Evolutionary conservation across 1,284 basidiomycete species (phyloP).

Genomic region (Macrocystidia cucumis): DNA sequence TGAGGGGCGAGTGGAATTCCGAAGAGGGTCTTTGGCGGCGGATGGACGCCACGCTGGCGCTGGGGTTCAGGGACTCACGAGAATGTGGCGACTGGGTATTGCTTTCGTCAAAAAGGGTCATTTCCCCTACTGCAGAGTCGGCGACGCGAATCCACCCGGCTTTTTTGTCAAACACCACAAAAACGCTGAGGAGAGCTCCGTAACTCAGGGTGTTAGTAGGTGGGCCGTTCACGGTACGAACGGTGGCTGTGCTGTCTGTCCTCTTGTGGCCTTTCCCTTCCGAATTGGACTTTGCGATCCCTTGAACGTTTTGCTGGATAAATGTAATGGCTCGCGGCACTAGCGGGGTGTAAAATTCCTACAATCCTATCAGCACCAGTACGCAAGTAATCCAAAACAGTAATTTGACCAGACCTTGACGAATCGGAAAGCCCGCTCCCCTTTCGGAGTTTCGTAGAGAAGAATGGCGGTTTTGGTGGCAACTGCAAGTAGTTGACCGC

Average conservation of each 20-base stretch:
- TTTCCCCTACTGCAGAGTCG: constrained; percentile 71
- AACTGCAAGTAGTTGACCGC: constrained; percentile 66
- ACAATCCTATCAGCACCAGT: constrained; percentile 7
- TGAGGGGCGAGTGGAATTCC: constrained; percentile 35
- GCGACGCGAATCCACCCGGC: constrained; percentile 70
- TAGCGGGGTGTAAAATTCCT: constrained; percentile 78
- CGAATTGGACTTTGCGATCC: constrained; percentile 36
- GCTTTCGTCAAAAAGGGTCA: constrained; percentile 55
- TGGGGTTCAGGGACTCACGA: constrained; percentile 12
- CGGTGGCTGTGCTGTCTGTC: constrained; percentile 24
- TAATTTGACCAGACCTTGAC: constrained; percentile 46
- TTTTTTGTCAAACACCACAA: constrained; percentile 78
- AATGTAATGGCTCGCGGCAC: constrained; percentile 57
- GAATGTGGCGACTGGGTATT: constrained; percentile 18
- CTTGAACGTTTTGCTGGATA: constrained; percentile 58
- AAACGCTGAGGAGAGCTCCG: constrained; percentile 64
- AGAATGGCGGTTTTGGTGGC: constrained; percentile 65
- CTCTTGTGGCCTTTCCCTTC: constrained; percentile 30
- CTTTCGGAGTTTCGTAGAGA: constrained; percentile 71
- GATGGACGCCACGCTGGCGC: constrained; percentile 18
- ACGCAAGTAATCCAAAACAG: constrained; percentile 3
- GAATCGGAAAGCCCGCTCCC: constrained; percentile 74
- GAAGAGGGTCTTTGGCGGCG: constrained; percentile 43
- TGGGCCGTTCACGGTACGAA: constrained; percentile 18
- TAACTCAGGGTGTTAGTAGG: constrained; percentile 32